These are phyloP conservation scores for Picochlorum sp. DNA, from an alignment of 139 green algal species.

Conservation along the genomic window DNA sequence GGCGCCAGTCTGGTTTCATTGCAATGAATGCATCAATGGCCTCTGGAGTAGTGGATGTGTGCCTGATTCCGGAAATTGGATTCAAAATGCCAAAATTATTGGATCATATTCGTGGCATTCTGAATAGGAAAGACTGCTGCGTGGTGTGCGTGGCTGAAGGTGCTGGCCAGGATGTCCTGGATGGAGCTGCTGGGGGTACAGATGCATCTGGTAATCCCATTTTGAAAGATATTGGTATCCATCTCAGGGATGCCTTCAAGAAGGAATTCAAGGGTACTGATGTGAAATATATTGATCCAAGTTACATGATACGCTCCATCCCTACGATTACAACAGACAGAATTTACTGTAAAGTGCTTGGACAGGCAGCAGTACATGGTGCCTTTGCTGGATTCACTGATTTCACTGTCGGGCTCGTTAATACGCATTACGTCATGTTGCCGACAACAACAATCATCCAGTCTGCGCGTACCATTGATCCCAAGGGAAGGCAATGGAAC, in stretches of 20 bases:
- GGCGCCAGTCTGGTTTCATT: slow-evolving; percentile 91
- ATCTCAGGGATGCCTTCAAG: slow-evolving; percentile 64
- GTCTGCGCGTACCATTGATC: slow-evolving; percentile 29
- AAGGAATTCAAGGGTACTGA: slow-evolving; percentile 56
- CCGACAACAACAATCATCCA: slow-evolving; percentile 83
- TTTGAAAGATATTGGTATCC: slow-evolving; percentile 72
- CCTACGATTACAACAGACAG: slow-evolving; percentile 77
- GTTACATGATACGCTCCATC: slow-evolving; percentile 94
- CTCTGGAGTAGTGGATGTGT: slow-evolving; percentile 77
- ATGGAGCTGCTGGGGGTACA: slow-evolving; percentile 20
- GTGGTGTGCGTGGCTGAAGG: slow-evolving; percentile 88
- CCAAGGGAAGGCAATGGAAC: slow-evolving; percentile 31
- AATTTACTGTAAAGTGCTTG: slow-evolving; percentile 91
- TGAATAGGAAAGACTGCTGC: slow-evolving; percentile 68
- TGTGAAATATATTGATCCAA: slow-evolving; percentile 88
- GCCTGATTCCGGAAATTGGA: slow-evolving; percentile 90
- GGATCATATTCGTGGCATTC: slow-evolving; percentile 38
- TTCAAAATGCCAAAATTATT: slow-evolving; percentile 72
- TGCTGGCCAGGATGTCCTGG: slow-evolving; percentile 61
- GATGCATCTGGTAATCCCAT: slow-evolving; percentile 83
- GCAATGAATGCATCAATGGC: slow-evolving; percentile 90
- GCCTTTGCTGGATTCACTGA: slow-evolving; percentile 89
- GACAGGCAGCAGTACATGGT: slow-evolving; percentile 87
- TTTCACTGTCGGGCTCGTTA: slow-evolving; percentile 73
- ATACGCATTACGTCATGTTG: slow-evolving; percentile 79